Evolutionary conservation across 352 stramenopile genomes (phyloP), one percentile per base, ranked within the genome.

Genomic region (Globisporangium parvum): DNA sequence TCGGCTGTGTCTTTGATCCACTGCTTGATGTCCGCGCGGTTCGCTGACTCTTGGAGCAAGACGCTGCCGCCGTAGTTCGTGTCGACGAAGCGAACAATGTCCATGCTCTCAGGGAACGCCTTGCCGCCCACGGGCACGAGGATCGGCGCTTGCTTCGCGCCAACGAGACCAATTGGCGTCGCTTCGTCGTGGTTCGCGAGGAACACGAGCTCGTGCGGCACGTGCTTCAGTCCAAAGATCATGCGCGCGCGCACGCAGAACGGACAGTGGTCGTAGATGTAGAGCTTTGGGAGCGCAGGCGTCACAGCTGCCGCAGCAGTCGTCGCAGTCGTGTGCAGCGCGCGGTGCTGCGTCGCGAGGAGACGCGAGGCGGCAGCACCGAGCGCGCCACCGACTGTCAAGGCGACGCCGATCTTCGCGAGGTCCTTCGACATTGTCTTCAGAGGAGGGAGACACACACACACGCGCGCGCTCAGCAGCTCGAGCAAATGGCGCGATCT

Each of bases 71-170:
- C 70, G 41, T 67, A 75, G 46, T 73, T 61, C 17, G 62, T 58
- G 51, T 82, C 70, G 14, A 82, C 67, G 51, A 69, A 77, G 31
- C 61, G 51, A n/a, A 82, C 63, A 37, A 82, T 82, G 51, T 79
- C 73, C 53, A 72, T 66, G 51, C 60, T 75, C 57, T 82, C 73
- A 1, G 62, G 33, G 31, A 76, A 59, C 12, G 68, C 54, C 47
- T 73, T 70, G 45, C 66, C 70, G 24, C 46, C 44, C 1, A 50
- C 51, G 8, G 57, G 58, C 47, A 61, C 50, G 26, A 77, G 51
- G 47, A 77, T 82, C 11, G 73, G 73, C 37, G 68, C 67, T 44
- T 75, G 57, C 66, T 77, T 75, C 8, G 39, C 11, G 11, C 66
- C 69, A 11, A 75, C 65, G 42, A 77, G 66, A 1, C 54, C 48